Evolutionary conservation across 306 rosid species (phyloP).

Genomic region (Lathyrus aphaca): DNA sequence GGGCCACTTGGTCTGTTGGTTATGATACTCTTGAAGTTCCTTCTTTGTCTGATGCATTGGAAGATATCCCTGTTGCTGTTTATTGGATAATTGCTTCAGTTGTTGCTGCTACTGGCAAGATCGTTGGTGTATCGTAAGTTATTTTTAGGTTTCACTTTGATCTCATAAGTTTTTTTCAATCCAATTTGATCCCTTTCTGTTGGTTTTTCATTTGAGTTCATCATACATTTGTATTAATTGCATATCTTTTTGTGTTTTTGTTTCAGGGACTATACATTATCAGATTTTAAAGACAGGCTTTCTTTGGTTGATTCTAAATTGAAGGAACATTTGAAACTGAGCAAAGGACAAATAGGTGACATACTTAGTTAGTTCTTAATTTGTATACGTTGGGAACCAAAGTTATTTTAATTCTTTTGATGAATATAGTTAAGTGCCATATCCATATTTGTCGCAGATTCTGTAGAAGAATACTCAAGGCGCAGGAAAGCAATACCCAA

Average conservation of each 20-base stretch:
- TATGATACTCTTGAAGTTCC: constrained; percentile 43
- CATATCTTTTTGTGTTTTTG: not conserved
- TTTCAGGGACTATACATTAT: constrained; percentile 38
- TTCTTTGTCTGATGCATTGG: constrained; percentile 36
- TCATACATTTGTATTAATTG: not conserved
- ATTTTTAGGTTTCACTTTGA: too few relatives aligned
- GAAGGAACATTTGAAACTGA: constrained; percentile 23
- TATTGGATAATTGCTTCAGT: constrained; percentile 39
- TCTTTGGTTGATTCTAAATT: not conserved
- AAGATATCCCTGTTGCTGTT: constrained; percentile 43
- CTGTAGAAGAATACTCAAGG: constrained; percentile 22
- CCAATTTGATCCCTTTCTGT: too few relatives aligned
- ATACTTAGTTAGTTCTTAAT: too few relatives aligned
- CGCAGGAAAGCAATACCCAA: constrained; percentile 35
- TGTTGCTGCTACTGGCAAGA: constrained; percentile 28
- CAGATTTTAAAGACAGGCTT: constrained; percentile 30
- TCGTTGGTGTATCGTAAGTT: constrained; percentile 40
- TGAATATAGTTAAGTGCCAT: constrained; percentile 4
- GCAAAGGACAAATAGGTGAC: constrained; percentile 39
- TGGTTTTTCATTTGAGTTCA: not conserved
- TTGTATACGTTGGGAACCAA: constrained; percentile 8
- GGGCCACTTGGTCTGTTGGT: constrained; percentile 41
- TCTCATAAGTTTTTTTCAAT: too few relatives aligned
- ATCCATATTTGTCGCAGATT: constrained; percentile 21
- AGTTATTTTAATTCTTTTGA: not conserved